These are phyloP conservation scores for Strobilomyces echinocephalus DNA, from an alignment of 768 basidiomycete genomes.

Conservation along the genomic window DNA sequence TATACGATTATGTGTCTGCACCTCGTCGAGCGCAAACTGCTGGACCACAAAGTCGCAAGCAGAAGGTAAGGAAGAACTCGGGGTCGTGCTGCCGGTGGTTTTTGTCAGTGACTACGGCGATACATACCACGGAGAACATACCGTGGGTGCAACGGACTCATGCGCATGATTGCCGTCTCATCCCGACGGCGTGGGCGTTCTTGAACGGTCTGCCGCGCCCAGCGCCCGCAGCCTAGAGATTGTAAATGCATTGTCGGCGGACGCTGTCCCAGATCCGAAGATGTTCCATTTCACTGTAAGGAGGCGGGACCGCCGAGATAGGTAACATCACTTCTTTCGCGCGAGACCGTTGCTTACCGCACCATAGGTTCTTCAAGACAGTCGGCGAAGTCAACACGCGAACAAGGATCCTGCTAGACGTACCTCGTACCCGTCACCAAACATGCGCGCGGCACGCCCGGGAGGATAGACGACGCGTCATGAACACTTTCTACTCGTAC, in stretches of 20 bases:
- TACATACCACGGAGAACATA: no score
- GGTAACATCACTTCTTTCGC: background rate
- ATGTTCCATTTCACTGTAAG: constrained; percentile 27
- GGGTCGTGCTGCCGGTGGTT: no score
- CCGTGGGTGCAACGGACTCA: background rate
- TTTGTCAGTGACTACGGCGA: no score
- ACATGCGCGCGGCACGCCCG: background rate
- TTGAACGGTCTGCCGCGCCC: constrained; percentile 28
- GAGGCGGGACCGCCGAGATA: background rate
- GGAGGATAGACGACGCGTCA: background rate
- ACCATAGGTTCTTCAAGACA: background rate
- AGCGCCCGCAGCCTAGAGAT: background rate
- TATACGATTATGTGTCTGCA: constrained; percentile 48
- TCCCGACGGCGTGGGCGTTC: constrained; percentile 61
- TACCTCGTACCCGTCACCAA: no score
- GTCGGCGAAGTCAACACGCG: background rate
- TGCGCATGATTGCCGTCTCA: background rate
- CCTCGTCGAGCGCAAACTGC: no score
- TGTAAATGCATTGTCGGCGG: background rate
- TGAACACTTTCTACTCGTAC: background rate
- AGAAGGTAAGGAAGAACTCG: no score
- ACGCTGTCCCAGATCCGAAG: background rate
- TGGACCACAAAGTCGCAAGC: no score
- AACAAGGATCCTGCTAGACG: background rate
- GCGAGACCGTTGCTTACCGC: background rate